These are phyloP conservation scores for Nicotiana undulata DNA, from an alignment of 257 asterid genomes.

Conservation along the genomic window DNA sequence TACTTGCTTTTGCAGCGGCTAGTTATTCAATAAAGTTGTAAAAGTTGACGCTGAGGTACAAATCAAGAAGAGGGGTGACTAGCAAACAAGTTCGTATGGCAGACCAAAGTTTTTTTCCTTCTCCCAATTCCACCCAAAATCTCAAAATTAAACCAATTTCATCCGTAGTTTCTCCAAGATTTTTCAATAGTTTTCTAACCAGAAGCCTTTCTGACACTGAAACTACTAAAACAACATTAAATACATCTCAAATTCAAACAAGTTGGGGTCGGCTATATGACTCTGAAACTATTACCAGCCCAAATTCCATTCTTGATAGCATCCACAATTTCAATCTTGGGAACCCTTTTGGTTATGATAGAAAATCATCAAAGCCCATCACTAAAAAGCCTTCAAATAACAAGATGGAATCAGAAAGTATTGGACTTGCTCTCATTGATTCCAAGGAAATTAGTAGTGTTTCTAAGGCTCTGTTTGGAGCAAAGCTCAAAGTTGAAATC, in stretches of 20 bases:
- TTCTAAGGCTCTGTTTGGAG: slow-evolving; percentile 56
- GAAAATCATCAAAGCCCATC: background rate
- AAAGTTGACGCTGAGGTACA: slow-evolving; percentile 52
- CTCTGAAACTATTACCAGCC: slow-evolving; percentile 32
- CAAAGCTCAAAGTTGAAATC: slow-evolving; percentile 71
- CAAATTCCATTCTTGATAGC: slow-evolving; percentile 68
- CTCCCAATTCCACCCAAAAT: slow-evolving; percentile 26
- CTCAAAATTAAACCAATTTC: slow-evolving; percentile 40
- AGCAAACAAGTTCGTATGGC: slow-evolving; percentile 53
- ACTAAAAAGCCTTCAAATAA: background rate
- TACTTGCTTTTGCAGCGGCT: slow-evolving; percentile 18
- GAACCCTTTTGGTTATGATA: slow-evolving; percentile 46
- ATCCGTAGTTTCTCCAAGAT: slow-evolving; percentile 59
- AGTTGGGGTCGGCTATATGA: slow-evolving; percentile 9
- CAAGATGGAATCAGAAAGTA: slow-evolving; percentile 33
- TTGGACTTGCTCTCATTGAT: slow-evolving; percentile 74
- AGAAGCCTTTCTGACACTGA: slow-evolving; percentile 34
- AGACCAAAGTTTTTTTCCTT: slow-evolving; percentile 25
- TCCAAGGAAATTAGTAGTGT: slow-evolving; percentile 19
- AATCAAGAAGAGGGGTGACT: slow-evolving; percentile 54
- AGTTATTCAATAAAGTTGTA: background rate
- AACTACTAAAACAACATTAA: background rate
- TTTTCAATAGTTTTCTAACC: slow-evolving; percentile 48
- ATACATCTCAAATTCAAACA: background rate
- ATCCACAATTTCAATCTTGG: slow-evolving; percentile 33